A percentile compares a stretch with the other conserved stretches of the same genome.
Conservation (phyloP, 345 rosid genomes). For the Citrus glauca region DNA sequence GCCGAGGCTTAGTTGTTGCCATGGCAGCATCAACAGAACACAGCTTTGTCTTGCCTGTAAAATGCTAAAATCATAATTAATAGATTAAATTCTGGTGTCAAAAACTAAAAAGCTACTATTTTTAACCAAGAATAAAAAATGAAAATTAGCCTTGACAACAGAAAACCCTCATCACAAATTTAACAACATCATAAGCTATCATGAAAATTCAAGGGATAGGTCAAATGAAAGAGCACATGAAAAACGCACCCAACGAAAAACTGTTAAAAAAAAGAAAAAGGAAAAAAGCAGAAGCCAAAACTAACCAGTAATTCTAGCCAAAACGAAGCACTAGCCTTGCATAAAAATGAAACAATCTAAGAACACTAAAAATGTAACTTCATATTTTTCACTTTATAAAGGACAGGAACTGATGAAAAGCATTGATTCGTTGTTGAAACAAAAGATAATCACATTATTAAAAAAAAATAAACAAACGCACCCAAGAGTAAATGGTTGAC, state of each 20-base stretch:
- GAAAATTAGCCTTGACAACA: not conserved
- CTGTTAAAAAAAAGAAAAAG: not conserved
- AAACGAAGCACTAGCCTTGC: too few relatives aligned
- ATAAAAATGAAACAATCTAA: not conserved
- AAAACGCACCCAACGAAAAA: not conserved
- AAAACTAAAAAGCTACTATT: not conserved
- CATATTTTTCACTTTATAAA: not conserved
- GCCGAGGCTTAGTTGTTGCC: constrained; percentile 64
- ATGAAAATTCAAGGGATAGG: too few relatives aligned
- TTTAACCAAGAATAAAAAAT: not conserved
- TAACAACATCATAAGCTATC: not conserved
- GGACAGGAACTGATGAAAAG: not conserved
- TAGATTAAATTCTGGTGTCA: not conserved
- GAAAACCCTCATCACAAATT: not conserved
- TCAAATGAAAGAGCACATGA: not conserved
- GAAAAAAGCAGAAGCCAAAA: not conserved
- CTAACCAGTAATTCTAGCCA: not conserved
- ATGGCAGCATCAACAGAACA: constrained; percentile 21
- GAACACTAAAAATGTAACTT: not conserved
- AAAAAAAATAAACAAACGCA: too few relatives aligned
- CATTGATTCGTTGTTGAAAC: too few relatives aligned
- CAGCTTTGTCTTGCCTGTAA: not conserved
- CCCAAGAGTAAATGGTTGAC: too few relatives aligned
- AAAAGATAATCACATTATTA: too few relatives aligned
- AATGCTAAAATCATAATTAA: not conserved